These are phyloP conservation scores for Kazachstania kunashirensis DNA, from an alignment of 805 yeast species.

Conservation along the genomic window DNA sequence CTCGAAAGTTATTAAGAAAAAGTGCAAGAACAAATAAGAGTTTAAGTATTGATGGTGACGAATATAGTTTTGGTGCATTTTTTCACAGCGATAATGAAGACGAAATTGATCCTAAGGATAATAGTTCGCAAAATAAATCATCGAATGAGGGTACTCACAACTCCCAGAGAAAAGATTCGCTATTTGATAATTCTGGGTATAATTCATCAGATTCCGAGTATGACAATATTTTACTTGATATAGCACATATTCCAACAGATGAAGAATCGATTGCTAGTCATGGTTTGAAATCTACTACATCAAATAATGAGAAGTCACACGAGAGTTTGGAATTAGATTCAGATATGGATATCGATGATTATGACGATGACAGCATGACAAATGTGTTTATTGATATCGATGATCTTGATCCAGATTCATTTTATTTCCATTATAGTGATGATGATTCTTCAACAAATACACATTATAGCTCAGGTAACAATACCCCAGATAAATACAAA, in stretches of 20 bases:
- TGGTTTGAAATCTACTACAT: slow-evolving; percentile 12
- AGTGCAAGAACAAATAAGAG: slow-evolving; percentile 28
- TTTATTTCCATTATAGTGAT: slow-evolving; percentile 27
- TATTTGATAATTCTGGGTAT: slow-evolving; percentile 13
- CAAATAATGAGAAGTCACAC: slow-evolving; percentile 3
- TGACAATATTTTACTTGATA: slow-evolving; percentile 28
- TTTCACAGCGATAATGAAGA: slow-evolving; percentile 26
- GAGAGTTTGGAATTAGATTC: slow-evolving; percentile 7
- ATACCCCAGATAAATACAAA: slow-evolving; percentile 10
- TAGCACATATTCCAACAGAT: slow-evolving; percentile 29
- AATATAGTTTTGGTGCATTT: slow-evolving; percentile 28
- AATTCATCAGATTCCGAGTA: slow-evolving; percentile 26
- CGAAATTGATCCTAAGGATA: slow-evolving; percentile 1
- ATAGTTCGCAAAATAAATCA: slow-evolving; percentile 1
- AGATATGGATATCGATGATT: slow-evolving; percentile 13
- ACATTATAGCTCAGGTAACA: slow-evolving; percentile 10
- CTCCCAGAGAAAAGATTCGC: not conserved
- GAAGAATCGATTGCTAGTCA: slow-evolving; percentile 26
- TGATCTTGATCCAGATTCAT: slow-evolving; percentile 31
- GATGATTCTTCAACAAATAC: slow-evolving; percentile 45
- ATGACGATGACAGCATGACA: slow-evolving; percentile 33
- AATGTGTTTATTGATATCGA: slow-evolving; percentile 32
- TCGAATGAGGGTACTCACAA: slow-evolving; percentile 3
- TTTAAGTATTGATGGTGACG: slow-evolving; percentile 32
- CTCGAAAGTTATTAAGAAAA: slow-evolving; percentile 20